Base-by-base conservation (phyloP, 2,329 filamentous ascomycete genomes). In the Xylariaceae sp. region DNA sequence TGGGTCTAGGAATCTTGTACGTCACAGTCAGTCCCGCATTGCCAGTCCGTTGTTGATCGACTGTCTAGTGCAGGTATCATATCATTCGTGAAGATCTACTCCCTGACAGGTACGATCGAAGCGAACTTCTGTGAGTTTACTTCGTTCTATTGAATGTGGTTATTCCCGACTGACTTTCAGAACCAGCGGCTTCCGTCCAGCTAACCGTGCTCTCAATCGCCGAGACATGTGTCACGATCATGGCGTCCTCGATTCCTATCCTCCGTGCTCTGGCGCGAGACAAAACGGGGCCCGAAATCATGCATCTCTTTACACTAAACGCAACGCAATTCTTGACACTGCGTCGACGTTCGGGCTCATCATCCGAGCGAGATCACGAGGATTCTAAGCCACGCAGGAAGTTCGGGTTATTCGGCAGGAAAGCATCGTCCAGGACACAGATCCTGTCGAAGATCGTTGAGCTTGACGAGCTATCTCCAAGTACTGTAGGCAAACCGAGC, bases 1-100 rank as follows among this genome's bases (percentile, higher is more conserved):
- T 74, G 72, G 71, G 68, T 53, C 68, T 73, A 59, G 71, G 71
- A 1, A 48, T 74, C 2, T 69, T 74, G 69, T 71, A 57, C 56
- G 66, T 27, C 22, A 43, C 5, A 14, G 18, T 15, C 14, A 18
- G 14, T 36, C 15, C 32, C 10, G 11, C 6, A 6, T 39, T n/a
- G 35, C 14, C 3, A 4, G 14, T 3, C 14, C 4, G 1, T 30
- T 6, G 5, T 14, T 47, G 41, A 52, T 10, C 48, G 18, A 15
- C 46, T 41, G 3, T 27, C 44, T 44, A 70, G 67, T 27, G 67
- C 65, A 11, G 66, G 64, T 1, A 56, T 57, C 2, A 62, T 66
- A 1, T 64, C 67, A 3, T 58, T 67, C 15, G 48, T 64, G 18
- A 68, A 67, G 51, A 64, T 64, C 11, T 60, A 55, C 48, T 60